phyloP scores from a whole-genome alignment of 1,284 basidiomycete species.

The Cryptococcus jaspeensis region DNA sequence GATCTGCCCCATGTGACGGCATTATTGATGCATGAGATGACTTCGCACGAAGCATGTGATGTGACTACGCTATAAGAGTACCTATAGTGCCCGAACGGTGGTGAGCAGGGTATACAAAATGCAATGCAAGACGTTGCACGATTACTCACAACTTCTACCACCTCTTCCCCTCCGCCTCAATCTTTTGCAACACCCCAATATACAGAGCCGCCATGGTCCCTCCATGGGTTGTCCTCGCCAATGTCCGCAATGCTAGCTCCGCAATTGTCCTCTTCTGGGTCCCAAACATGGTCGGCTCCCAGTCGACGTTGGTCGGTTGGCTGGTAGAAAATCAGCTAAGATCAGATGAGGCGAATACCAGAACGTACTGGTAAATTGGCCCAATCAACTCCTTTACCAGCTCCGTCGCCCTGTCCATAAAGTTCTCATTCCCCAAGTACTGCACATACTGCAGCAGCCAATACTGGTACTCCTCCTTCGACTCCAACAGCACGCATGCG shows the following conservation, averaged over 20 bases:
- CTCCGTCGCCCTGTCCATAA: constrained; percentile 80
- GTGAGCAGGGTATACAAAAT: no score
- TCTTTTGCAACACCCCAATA: neutral
- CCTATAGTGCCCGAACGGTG: no score
- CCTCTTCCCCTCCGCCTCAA: neutral
- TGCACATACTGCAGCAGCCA: constrained; percentile 72
- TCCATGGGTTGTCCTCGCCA: constrained; percentile 2
- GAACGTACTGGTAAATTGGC: constrained; percentile 52
- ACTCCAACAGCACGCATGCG: constrained; percentile 69
- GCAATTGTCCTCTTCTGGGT: no score
- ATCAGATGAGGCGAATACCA: neutral
- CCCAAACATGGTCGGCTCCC: constrained; percentile 60
- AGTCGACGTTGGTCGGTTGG: constrained; percentile 1
- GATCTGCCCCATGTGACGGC: no score
- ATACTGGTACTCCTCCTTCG: constrained; percentile 76
- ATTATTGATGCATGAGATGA: no score
- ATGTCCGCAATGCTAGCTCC: no score
- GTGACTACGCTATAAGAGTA: neutral
- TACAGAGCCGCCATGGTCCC: constrained; percentile 6
- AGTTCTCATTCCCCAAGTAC: constrained; percentile 80
- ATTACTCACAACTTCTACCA: neutral
- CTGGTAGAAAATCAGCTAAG: neutral
- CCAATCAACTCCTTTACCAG: constrained; percentile 81
- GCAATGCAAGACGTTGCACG: no score
- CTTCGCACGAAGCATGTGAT: no score